A percentile compares a stretch with the other conserved stretches of the same genome.
Evolutionary conservation across 768 basidiomycete genomes (phyloP).

Genomic region (Jaapia argillacea): DNA sequence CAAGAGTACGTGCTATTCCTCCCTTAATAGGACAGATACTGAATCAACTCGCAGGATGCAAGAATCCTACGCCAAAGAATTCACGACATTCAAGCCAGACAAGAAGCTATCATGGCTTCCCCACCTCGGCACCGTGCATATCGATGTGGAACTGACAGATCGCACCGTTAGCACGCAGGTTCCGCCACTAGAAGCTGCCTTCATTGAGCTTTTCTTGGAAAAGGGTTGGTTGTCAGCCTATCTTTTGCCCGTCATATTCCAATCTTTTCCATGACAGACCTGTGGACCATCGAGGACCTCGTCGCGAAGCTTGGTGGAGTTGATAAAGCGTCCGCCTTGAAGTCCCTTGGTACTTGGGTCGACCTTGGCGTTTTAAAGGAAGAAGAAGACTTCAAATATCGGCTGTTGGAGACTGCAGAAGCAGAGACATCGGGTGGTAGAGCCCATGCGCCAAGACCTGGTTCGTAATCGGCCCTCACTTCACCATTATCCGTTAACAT

Average conservation of each 20-base stretch:
- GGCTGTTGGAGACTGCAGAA: conserved; percentile 53
- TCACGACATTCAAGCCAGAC: conserved; percentile 81
- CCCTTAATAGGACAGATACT: neutral
- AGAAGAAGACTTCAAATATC: conserved; percentile 46
- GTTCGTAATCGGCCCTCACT: conserved; percentile 1
- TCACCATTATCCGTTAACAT: conserved; percentile 6
- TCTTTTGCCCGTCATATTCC: conserved; percentile 1
- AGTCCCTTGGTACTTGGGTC: conserved; percentile 76
- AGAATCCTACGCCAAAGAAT: conserved; percentile 67
- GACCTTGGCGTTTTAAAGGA: conserved; percentile 76
- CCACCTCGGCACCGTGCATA: conserved; percentile 74
- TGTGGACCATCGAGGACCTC: conserved; percentile 67
- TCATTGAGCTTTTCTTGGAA: conserved; percentile 78
- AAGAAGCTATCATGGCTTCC: conserved; percentile 86
- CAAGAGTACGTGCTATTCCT: conserved; percentile 40
- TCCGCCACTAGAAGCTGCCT: conserved; percentile 82
- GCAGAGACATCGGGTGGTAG: conserved; percentile 19
- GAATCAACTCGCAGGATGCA: conserved; percentile 41
- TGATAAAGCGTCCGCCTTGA: conserved; percentile 54
- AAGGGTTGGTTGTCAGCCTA: conserved; percentile 34
- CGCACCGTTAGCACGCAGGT: conserved; percentile 67
- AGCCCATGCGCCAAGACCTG: neutral
- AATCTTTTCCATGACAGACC: conserved; percentile 29
- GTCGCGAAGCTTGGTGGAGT: conserved; percentile 52
- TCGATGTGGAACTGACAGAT: conserved; percentile 79